phyloP scores from a whole-genome alignment of 2,329 filamentous ascomycete species.

The Trichoderma guizhouense region DNA sequence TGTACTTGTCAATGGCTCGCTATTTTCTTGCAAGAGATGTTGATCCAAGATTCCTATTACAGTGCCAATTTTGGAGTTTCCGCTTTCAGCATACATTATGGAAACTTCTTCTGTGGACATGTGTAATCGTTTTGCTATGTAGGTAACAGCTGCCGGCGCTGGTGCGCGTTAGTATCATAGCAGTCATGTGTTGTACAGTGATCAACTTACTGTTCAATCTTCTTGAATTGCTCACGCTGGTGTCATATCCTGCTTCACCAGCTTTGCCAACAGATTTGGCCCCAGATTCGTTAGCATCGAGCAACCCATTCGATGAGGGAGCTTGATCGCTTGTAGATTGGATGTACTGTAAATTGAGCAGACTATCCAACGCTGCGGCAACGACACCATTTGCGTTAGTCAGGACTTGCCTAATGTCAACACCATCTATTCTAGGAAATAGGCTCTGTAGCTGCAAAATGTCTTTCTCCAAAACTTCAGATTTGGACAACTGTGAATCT shows the following conservation, averaged over 20 bases:
- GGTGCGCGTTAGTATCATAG: background rate
- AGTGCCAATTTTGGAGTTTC: conserved; percentile 39
- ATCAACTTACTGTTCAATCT: conserved; percentile 27
- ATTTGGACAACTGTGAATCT: conserved; percentile 34
- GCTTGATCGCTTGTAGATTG: conserved; percentile 60
- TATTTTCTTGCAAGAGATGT: conserved; percentile 38
- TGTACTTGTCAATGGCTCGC: conserved; percentile 29
- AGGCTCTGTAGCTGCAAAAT: conserved; percentile 61
- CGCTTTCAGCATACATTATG: conserved; percentile 38
- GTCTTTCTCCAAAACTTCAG: conserved; percentile 58
- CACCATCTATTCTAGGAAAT: conserved; percentile 65
- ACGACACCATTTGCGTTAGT: conserved; percentile 66
- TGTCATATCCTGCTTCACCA: background rate
- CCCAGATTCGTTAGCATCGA: conserved; percentile 46
- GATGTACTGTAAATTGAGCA: conserved; percentile 77
- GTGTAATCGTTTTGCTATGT: conserved; percentile 43
- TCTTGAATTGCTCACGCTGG: background rate
- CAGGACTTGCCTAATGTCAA: conserved; percentile 64
- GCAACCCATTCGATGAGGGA: conserved; percentile 83
- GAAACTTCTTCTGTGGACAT: conserved; percentile 41
- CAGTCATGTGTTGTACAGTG: background rate
- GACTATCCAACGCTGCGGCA: conserved; percentile 69
- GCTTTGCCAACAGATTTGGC: background rate
- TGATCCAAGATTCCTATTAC: conserved; percentile 43
- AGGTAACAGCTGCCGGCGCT: conserved; percentile 41